phyloP scores from a whole-genome alignment of 257 asterid species.

The Craterostigma plantagineum region DNA sequence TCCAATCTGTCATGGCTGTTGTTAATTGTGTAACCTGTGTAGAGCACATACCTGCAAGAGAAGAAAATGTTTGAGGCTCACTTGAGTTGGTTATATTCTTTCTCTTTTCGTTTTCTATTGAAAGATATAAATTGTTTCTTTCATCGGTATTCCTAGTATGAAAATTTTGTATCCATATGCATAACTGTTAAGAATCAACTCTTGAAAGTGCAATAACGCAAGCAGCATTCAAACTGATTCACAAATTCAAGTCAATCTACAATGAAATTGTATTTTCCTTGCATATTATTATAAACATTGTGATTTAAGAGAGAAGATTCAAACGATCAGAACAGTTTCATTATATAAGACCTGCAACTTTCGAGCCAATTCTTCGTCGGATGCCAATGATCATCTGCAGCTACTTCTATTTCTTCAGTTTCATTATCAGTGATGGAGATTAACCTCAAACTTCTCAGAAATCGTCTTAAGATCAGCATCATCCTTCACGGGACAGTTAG shows the following conservation, averaged over 20 bases:
- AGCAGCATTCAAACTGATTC: background rate
- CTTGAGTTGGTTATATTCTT: no score
- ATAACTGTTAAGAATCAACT: background rate
- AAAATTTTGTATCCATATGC: no score
- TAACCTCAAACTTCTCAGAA: slow-evolving; percentile 43
- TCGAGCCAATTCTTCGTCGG: slow-evolving; percentile 85
- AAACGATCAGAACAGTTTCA: no score
- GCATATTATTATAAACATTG: no score
- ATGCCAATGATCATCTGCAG: slow-evolving; percentile 21
- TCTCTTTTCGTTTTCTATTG: no score
- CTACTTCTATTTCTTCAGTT: slow-evolving; percentile 12
- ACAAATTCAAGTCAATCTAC: no score
- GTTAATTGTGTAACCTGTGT: slow-evolving; percentile 70
- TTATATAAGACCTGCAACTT: slow-evolving; percentile 59
- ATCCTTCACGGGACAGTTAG: slow-evolving; percentile 21
- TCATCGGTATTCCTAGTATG: no score
- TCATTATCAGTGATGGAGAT: slow-evolving; percentile 33
- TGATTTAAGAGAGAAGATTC: no score
- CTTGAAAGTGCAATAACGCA: slow-evolving; percentile 3
- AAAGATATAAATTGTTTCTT: no score
- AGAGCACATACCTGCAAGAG: slow-evolving; percentile 61
- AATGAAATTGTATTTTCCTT: no score
- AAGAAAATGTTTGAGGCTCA: slow-evolving; percentile 5
- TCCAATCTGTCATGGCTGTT: slow-evolving; percentile 92
- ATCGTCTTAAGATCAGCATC: slow-evolving; percentile 51